Evolutionary conservation across 2,329 filamentous ascomycete species (phyloP).

Genomic region (Diplodia sapinea): DNA sequence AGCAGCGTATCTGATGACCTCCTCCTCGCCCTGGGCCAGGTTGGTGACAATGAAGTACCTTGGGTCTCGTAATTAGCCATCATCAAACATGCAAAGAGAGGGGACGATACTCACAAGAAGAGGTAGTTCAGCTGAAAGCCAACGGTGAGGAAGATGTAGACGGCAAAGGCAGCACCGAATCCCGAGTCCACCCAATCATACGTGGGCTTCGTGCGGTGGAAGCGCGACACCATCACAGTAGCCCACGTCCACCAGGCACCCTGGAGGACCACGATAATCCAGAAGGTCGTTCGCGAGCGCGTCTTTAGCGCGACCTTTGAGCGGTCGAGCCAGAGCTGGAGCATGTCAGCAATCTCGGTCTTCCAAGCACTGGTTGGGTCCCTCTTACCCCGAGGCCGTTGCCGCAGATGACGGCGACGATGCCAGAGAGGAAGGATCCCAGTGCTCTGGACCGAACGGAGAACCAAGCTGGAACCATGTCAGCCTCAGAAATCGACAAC

Average conservation of each 20-base stretch:
- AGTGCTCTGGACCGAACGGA: slow-evolving; percentile 71
- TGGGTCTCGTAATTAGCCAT: slow-evolving; percentile 43
- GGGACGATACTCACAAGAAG: slow-evolving; percentile 60
- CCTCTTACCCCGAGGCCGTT: slow-evolving; percentile 63
- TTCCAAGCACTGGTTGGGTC: too few species aligned
- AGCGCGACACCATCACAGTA: slow-evolving; percentile 68
- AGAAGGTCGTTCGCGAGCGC: slow-evolving; percentile 63
- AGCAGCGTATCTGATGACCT: slow-evolving; percentile 71
- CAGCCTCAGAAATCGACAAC: neutral
- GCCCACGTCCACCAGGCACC: slow-evolving; percentile 77
- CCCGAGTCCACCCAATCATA: slow-evolving; percentile 70
- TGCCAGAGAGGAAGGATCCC: slow-evolving; percentile 72
- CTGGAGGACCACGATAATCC: slow-evolving; percentile 61
- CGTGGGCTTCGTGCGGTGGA: slow-evolving; percentile 60
- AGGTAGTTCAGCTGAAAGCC: slow-evolving; percentile 77
- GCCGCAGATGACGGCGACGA: slow-evolving; percentile 68
- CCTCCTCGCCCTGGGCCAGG: slow-evolving; percentile 64
- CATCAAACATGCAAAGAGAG: neutral
- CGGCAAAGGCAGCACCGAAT: slow-evolving; percentile 69
- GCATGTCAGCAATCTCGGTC: slow-evolving; percentile 36
- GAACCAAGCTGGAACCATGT: slow-evolving; percentile 62
- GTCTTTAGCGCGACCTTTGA: slow-evolving; percentile 59
- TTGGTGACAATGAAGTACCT: slow-evolving; percentile 72
- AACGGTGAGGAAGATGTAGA: slow-evolving; percentile 70
- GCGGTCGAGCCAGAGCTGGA: slow-evolving; percentile 62